Evolutionary conservation across 768 basidiomycete genomes (phyloP).

Genomic region (Trametes elegans): DNA sequence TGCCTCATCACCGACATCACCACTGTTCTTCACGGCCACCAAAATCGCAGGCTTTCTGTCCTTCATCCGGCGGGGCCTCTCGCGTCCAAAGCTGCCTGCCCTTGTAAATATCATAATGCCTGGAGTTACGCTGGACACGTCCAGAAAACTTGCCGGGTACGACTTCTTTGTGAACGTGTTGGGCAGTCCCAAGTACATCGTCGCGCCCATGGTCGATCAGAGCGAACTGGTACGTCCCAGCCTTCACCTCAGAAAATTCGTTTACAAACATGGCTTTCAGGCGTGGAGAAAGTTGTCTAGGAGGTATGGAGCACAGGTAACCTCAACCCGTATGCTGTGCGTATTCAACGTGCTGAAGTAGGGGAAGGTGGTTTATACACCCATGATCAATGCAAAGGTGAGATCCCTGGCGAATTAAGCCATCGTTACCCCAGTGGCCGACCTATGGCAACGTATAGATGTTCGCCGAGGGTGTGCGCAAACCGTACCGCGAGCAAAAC

Average conservation of each 20-base stretch:
- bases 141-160: conserved; percentile 64
- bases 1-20: too few relatives aligned
- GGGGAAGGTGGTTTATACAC: conserved; percentile 94
- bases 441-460: conserved; percentile 42
- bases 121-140: conserved; percentile 5
- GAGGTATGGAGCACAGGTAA: conserved; percentile 77
- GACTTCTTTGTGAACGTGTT: conserved; percentile 80
- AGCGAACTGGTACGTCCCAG: conserved; percentile 77
- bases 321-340: too few relatives aligned
- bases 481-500: conserved; percentile 55
- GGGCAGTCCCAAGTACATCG: conserved; percentile 83
- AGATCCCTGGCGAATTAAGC: conserved; percentile 2
- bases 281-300: conserved; percentile 87
- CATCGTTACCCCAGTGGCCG: too few relatives aligned
- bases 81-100: conserved; percentile 3
- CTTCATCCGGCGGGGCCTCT: conserved; percentile 7
- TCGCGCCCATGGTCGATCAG: conserved; percentile 99
- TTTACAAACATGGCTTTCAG: conserved; percentile 39
- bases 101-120: conserved; percentile 19
- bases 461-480: conserved; percentile 53
- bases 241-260: neutral
- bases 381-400: conserved; percentile 97
- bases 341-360: too few relatives aligned
- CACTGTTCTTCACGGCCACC: too few relatives aligned
- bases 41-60: conserved; percentile 7